Base-by-base conservation (phyloP, 164 flowering plant species). In the Stephania japonica region DNA sequence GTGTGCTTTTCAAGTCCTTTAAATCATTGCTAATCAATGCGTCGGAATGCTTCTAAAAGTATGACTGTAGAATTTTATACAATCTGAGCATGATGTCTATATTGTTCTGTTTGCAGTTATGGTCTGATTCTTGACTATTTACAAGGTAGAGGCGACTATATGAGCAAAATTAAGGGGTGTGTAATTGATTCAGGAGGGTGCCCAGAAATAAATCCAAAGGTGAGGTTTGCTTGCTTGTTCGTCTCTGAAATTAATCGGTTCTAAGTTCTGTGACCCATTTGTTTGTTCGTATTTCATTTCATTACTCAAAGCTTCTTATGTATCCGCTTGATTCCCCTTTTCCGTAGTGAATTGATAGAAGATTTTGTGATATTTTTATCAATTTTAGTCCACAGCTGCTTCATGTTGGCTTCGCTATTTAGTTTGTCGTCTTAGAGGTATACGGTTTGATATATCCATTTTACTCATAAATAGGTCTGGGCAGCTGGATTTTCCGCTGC, bases 401-500 rank as follows among this genome's bases (percentile, higher is more conserved):
- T 41, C 38, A 13, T 64, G 18, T 67, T 70, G 69, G 43, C 63
- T 24, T 72, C 69, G 47, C n/a, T 75, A 61, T 50, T 47, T 67
- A 42, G 21, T 75, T 14, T 69, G 50, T 42, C 26, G 19, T 66
- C n/a, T 59, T 41, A 24, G 43, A 16, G 67, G 32, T 18, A 21
- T 4, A 6, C 14, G 59, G 24, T 74, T 25, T 76, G 66, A 77
- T n/a, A 32, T 64, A 8, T 72, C 53, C 27, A 53, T 21, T 65
- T 59, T 68, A 18, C 56, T 38, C 61, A 68, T 9, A 76, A 62
- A 68, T 77, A 95, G 99, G 94, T 95, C 19, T 95, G 98, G 98
- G 98, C 99, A 44, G 94, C 96, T 76, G 98, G 99, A 65, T 95
- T 93, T 78, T 70, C 90, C 75, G 87, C 97, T 70, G 99, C 99